Evolutionary conservation across 1,139 yeast species (phyloP).

Genomic region (Suhomyces bolitotheri): DNA sequence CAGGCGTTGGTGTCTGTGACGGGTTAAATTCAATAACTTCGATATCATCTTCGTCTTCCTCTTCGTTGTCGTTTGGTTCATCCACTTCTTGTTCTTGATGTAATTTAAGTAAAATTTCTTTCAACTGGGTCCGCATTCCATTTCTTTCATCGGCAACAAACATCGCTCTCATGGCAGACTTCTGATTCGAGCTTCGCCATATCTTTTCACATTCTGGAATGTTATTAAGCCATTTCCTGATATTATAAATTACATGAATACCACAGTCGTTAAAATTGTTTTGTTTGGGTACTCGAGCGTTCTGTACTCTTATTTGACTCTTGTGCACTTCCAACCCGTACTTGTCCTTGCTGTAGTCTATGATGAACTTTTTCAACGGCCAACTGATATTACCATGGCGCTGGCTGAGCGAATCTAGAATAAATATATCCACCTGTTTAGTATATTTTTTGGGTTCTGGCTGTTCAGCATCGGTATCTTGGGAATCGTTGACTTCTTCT

Average conservation of each 20-base stretch:
- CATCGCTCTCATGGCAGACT: constrained; percentile 12
- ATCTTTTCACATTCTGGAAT: constrained; percentile 50
- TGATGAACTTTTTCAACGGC: constrained; percentile 64
- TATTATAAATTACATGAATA: constrained; percentile 81
- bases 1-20: constrained; percentile 7
- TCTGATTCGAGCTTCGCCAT: constrained; percentile 42
- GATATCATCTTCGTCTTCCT: constrained; percentile 15
- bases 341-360: constrained; percentile 69
- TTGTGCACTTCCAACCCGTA: constrained; percentile 49
- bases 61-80: not conserved
- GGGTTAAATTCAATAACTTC: constrained; percentile 15
- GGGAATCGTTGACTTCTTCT: constrained; percentile 2
- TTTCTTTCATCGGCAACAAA: constrained; percentile 38
- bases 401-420: constrained; percentile 76
- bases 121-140: constrained; percentile 32
- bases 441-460: constrained; percentile 4
- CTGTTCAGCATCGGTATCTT: not conserved
- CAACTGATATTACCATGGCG: constrained; percentile 53
- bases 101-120: constrained; percentile 27
- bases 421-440: constrained; percentile 52
- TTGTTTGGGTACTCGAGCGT: constrained; percentile 77
- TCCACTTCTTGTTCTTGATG: constrained; percentile 21
- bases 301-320: constrained; percentile 42
- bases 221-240: constrained; percentile 59
- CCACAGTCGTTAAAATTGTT: constrained; percentile 95